A percentile compares a stretch with the other conserved stretches of the same genome.
These are phyloP conservation scores for Penicillium egyptiacum DNA, from an alignment of 495 filamentous ascomycete species.

Conservation along the genomic window DNA sequence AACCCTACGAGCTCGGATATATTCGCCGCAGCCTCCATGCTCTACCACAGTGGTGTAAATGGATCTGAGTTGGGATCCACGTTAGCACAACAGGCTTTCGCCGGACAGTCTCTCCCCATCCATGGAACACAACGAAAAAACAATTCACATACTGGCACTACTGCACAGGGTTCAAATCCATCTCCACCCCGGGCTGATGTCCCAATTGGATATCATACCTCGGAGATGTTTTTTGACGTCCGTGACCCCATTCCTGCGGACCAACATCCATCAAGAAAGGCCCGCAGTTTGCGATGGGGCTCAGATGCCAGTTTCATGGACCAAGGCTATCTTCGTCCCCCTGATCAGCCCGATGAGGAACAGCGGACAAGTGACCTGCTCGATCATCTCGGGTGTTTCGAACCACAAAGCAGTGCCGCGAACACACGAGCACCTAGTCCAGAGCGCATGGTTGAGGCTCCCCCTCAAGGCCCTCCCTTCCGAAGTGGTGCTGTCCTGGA, in stretches of 20 bases:
- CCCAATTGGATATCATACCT: constrained; percentile 42
- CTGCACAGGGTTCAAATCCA: constrained; percentile 16
- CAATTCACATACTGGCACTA: constrained; percentile 22
- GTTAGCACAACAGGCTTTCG: constrained; percentile 35
- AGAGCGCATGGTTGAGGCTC: constrained; percentile 25
- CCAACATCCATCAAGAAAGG: constrained; percentile 41
- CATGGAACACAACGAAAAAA: constrained; percentile 23
- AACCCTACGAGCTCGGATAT: constrained; percentile 43
- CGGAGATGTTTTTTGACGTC: constrained; percentile 48
- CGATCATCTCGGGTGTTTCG: constrained; percentile 54
- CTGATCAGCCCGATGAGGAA: constrained; percentile 56
- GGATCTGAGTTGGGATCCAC: constrained; percentile 31
- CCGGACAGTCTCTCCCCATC: constrained; percentile 26
- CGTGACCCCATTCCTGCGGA: constrained; percentile 42
- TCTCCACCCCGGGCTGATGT: constrained; percentile 26
- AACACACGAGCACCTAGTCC: constrained; percentile 63
- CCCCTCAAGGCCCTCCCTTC: constrained; percentile 11
- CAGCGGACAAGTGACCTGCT: constrained; percentile 53
- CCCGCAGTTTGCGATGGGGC: constrained; percentile 57
- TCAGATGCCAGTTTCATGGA: constrained; percentile 63
- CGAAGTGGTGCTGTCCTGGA: constrained; percentile 18
- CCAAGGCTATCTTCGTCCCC: constrained; percentile 55
- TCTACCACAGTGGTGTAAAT: constrained; percentile 41
- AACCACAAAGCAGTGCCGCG: constrained; percentile 52
- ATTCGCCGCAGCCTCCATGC: constrained; percentile 51